Evolutionary conservation across 176 grass and related monocot genomes (phyloP).

Genomic region (Pharus latifolius): DNA sequence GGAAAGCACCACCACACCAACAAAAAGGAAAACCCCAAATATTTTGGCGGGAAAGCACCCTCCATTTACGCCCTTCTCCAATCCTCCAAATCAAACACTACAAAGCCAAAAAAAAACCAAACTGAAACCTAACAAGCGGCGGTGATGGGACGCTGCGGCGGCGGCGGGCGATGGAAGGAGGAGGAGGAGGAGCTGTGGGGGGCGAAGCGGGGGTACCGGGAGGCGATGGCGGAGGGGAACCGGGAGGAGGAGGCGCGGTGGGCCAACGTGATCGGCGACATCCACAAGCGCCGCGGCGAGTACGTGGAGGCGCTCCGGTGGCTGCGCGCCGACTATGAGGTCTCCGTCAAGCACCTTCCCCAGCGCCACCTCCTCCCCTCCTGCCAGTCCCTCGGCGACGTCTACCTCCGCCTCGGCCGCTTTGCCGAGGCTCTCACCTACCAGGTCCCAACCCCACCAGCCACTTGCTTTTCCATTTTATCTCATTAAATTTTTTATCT

Average conservation of each 20-base stretch:
- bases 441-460: conserved; percentile 25
- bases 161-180: conserved; percentile 18
- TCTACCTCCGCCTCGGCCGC: conserved; percentile 59
- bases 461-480: background rate
- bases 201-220: conserved; percentile 54
- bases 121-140: conserved; percentile 23
- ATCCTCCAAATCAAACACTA: background rate
- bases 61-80: background rate
- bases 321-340: conserved; percentile 60
- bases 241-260: conserved; percentile 76
- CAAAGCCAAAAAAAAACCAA: background rate
- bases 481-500: no score
- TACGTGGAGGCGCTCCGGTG: conserved; percentile 79
- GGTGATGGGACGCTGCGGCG: conserved; percentile 18
- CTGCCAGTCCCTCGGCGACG: conserved; percentile 82
- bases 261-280: conserved; percentile 88
- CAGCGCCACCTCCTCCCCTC: conserved; percentile 71
- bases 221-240: conserved; percentile 58
- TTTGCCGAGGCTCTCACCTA: conserved; percentile 64
- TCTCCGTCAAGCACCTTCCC: conserved; percentile 69
- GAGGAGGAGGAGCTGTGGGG: conserved; percentile 57
- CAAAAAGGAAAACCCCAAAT: background rate
- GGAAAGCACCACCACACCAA: no score
- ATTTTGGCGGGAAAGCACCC: conserved; percentile 36
- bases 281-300: conserved; percentile 70